phyloP scores from a whole-genome alignment of 2,329 filamentous ascomycete species.

The Cladosporium sp. region DNA sequence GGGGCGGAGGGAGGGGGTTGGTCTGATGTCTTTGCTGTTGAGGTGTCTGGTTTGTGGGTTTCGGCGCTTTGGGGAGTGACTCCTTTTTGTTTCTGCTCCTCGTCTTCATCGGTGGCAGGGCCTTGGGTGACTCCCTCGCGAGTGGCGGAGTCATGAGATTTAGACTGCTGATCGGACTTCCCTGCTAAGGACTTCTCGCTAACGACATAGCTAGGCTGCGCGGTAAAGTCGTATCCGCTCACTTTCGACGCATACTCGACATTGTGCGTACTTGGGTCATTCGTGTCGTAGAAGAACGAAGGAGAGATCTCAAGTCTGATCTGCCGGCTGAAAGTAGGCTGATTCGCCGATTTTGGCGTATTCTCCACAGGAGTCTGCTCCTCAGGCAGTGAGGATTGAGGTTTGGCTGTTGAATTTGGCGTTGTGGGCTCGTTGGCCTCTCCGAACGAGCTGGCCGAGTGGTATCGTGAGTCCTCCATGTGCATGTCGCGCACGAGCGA shows the following conservation, averaged over 20 bases:
- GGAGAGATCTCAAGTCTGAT: slow-evolving; percentile 43
- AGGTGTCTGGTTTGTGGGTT: no score
- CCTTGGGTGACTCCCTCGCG: slow-evolving; percentile 5
- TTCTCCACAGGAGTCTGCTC: slow-evolving; percentile 26
- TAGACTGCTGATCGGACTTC: slow-evolving; percentile 12
- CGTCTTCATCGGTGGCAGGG: slow-evolving; percentile 2
- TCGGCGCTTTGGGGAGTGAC: neutral
- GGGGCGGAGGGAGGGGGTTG: no score
- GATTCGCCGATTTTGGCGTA: slow-evolving; percentile 25
- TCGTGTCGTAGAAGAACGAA: slow-evolving; percentile 43
- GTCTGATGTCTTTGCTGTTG: no score
- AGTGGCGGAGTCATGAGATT: slow-evolving; percentile 12
- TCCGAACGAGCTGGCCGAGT: slow-evolving; percentile 34
- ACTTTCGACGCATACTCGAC: slow-evolving; percentile 43
- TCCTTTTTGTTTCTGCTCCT: slow-evolving; percentile 4
- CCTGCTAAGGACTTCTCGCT: slow-evolving; percentile 11
- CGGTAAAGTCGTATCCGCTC: slow-evolving; percentile 42
- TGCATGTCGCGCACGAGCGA: slow-evolving; percentile 46
- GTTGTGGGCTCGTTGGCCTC: slow-evolving; percentile 34
- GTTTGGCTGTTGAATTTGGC: slow-evolving; percentile 25
- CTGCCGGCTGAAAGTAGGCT: slow-evolving; percentile 36
- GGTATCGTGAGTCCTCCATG: slow-evolving; percentile 40
- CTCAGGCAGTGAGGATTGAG: neutral
- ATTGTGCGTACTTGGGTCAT: slow-evolving; percentile 42
- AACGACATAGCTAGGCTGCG: slow-evolving; percentile 20